Conservation (phyloP, 2,329 filamentous ascomycete genomes). For the Hypoxylon sp. region DNA sequence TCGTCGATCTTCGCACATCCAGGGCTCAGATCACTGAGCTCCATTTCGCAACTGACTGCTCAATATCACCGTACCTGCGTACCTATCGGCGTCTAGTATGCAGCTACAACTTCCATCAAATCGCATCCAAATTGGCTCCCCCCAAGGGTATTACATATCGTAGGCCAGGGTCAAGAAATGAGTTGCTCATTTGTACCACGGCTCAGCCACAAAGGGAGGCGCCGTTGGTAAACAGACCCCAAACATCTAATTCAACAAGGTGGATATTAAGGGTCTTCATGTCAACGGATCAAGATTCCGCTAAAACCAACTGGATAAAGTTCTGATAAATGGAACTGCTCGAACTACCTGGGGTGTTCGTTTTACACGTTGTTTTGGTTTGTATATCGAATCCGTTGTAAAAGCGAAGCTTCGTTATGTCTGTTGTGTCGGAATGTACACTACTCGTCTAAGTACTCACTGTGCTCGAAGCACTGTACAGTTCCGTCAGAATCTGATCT, state of each 20-base stretch:
- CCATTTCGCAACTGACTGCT: not conserved
- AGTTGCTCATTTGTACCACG: constrained; percentile 29
- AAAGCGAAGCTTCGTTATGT: not conserved
- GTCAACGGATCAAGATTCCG: constrained; percentile 8
- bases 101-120: constrained; percentile 20
- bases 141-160: constrained; percentile 14
- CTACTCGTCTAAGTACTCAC: constrained; percentile 15
- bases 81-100: constrained; percentile 13
- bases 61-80: constrained; percentile 9
- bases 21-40: constrained; percentile 41
- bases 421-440: not conserved
- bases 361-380: constrained; percentile 4
- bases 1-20: constrained; percentile 36
- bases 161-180: constrained; percentile 27
- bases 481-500: constrained; percentile 27
- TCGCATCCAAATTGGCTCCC: constrained; percentile 11
- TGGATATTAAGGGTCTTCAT: constrained; percentile 11
- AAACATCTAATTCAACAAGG: constrained; percentile 15
- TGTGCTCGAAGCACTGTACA: constrained; percentile 24
- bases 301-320: not conserved
- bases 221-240: constrained; percentile 22
- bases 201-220: constrained; percentile 36
- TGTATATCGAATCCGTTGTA: not conserved
- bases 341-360: not conserved
- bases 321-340: not conserved